Evolutionary conservation across 768 basidiomycete genomes (phyloP).

Genomic region (Suillus hirtellus): DNA sequence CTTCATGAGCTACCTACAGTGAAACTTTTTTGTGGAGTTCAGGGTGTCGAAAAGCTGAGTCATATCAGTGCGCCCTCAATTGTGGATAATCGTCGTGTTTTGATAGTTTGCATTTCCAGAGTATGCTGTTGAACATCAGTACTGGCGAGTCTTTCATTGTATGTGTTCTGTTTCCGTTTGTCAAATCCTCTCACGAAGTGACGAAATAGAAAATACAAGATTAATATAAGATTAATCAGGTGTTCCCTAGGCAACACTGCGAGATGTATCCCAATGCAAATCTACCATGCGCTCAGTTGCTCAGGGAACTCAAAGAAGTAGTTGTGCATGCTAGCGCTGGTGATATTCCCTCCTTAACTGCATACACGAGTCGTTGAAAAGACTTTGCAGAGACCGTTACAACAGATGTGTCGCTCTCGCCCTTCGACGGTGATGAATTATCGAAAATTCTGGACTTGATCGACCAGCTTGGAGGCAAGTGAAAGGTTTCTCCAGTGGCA

Average conservation of each 20-base stretch:
- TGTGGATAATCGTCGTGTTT: not conserved
- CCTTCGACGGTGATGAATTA: constrained; percentile 14
- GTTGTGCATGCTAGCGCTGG: constrained; percentile 20
- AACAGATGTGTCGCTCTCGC: constrained; percentile 9
- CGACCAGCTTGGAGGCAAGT: constrained; percentile 9
- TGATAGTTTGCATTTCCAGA: constrained; percentile 14
- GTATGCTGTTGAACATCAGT: constrained; percentile 20
- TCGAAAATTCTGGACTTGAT: constrained; percentile 13
- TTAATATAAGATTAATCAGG: too few species aligned
- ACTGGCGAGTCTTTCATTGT: constrained; percentile 22
- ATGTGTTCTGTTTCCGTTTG: not conserved
- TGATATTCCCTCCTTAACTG: constrained; percentile 13
- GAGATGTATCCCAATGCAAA: constrained; percentile 9
- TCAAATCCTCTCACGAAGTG: not conserved
- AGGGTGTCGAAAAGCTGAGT: constrained; percentile 37
- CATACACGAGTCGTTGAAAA: constrained; percentile 14
- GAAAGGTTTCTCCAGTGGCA: not conserved
- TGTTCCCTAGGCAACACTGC: constrained; percentile 13
- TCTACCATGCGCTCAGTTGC: not conserved
- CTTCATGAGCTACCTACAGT: constrained; percentile 39
- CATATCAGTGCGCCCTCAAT: constrained; percentile 40
- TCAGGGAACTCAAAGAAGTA: constrained; percentile 9
- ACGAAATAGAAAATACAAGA: not conserved
- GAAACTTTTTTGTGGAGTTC: constrained; percentile 35
- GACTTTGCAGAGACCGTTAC: constrained; percentile 18